A percentile compares a stretch with the other conserved stretches of the same genome.
Conservation (phyloP, 1,284 basidiomycete species). For the Ustilago xerochloae region DNA sequence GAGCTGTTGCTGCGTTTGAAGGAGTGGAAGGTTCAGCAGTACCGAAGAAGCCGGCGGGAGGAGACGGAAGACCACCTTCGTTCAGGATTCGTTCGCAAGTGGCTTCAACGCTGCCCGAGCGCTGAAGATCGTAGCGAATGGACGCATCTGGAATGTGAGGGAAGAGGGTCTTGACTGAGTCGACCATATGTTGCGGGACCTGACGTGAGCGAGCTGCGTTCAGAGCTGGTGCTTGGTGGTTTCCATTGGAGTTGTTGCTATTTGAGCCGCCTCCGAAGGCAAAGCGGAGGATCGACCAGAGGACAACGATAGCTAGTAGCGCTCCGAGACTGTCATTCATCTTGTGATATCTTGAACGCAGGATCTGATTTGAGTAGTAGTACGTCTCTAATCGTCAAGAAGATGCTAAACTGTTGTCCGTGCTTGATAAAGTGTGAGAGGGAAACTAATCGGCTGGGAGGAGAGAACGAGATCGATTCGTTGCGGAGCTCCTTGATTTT, state of each 20-base stretch:
- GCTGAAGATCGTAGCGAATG: slow-evolving; percentile 60
- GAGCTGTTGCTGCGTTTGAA: slow-evolving; percentile 13
- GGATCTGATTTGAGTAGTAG: too few relatives aligned
- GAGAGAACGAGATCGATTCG: too few relatives aligned
- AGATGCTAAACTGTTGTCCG: too few relatives aligned
- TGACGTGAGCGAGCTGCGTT: slow-evolving; percentile 40
- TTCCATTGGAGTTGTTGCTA: slow-evolving; percentile 6
- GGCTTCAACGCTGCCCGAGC: slow-evolving; percentile 56
- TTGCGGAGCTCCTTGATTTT: too few relatives aligned
- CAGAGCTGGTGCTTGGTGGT: slow-evolving; percentile 20
- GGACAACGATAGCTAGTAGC: slow-evolving; percentile 57
- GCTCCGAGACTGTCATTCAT: slow-evolving; percentile 67
- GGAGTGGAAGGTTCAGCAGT: slow-evolving; percentile 26
- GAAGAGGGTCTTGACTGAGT: slow-evolving; percentile 60
- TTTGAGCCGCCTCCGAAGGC: slow-evolving; percentile 48
- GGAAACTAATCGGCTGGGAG: too few relatives aligned
- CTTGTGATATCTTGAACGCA: not conserved
- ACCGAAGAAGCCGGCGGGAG: slow-evolving; percentile 51
- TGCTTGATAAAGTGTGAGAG: too few relatives aligned
- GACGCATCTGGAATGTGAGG: slow-evolving; percentile 60
- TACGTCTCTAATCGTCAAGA: too few relatives aligned
- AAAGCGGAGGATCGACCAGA: slow-evolving; percentile 61
- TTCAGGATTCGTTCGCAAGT: slow-evolving; percentile 62
- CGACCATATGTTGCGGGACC: slow-evolving; percentile 55
- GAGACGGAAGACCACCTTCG: slow-evolving; percentile 57